Conservation (phyloP, 139 green algal genomes). For the Tetradesmus lagerheimii region DNA sequence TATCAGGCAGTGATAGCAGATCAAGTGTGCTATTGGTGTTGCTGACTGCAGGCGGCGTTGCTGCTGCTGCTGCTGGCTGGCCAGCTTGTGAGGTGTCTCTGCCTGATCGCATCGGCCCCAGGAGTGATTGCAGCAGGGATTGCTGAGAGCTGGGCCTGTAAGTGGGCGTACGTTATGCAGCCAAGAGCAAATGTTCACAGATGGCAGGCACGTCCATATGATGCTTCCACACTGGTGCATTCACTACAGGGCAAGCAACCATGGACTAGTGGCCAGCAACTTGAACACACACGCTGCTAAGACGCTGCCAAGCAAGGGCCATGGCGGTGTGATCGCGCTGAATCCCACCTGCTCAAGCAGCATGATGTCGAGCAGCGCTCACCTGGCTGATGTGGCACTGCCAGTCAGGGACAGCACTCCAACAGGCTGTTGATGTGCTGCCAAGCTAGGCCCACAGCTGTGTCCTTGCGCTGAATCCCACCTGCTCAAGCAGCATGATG, state of each 20-base stretch:
- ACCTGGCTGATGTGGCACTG: not conserved
- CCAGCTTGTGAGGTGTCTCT: not conserved
- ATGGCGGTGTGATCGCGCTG: too few species aligned
- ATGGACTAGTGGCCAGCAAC: too few species aligned
- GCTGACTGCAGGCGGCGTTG: not conserved
- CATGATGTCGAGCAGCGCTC: too few species aligned
- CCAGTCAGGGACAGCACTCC: not conserved
- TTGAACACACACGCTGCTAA: too few species aligned
- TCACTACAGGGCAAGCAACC: too few species aligned
- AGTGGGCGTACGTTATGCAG: not conserved
- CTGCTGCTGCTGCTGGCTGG: not conserved
- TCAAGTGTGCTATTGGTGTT: not conserved
- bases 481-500: not conserved
- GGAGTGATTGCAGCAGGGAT: constrained; percentile 21
- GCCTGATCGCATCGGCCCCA: not conserved
- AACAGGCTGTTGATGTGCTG: too few species aligned
- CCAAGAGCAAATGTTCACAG: not conserved
- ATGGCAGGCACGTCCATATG: not conserved
- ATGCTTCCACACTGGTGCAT: too few species aligned
- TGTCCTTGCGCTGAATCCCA: too few species aligned
- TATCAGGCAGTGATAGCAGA: not conserved
- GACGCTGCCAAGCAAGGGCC: too few species aligned
- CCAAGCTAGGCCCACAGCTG: too few species aligned
- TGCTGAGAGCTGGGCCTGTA: not conserved
- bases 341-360: not conserved